Conservation (phyloP, 1,284 basidiomycete species). For the Fomitopsis schrenkii region DNA sequence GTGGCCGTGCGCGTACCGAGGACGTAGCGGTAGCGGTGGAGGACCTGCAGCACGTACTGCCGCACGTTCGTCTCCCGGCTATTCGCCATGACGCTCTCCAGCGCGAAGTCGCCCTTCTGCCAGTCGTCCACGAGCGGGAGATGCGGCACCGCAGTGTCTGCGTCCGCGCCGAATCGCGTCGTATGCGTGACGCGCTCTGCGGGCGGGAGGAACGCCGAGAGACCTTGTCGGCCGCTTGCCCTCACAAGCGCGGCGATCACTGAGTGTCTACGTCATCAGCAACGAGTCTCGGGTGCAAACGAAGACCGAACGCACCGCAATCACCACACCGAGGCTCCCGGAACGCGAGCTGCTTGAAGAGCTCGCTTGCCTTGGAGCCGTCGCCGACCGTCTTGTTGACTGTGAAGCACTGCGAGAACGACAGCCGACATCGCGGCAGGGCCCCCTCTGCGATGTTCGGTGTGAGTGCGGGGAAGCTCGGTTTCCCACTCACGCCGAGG, state of each 20-base stretch:
- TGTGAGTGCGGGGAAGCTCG: conserved; percentile 16
- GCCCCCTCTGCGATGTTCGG: conserved; percentile 1
- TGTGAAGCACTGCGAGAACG: conserved; percentile 20
- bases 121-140: conserved; percentile 36
- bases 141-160: conserved; percentile 27
- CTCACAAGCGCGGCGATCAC: conserved; percentile 42
- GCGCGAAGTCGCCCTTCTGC: conserved; percentile 37
- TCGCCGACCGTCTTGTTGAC: background rate
- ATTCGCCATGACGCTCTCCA: conserved; percentile 30
- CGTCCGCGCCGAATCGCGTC: background rate
- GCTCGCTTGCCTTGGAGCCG: conserved; percentile 19
- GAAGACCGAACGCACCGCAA: conserved; percentile 35
- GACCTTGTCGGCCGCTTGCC: conserved; percentile 37
- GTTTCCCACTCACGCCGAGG: conserved; percentile 9
- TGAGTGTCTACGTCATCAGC: conserved; percentile 11
- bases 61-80: conserved; percentile 29
- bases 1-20: conserved; percentile 20
- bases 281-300: too few relatives aligned
- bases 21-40: conserved; percentile 42
- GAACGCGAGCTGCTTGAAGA: conserved; percentile 46
- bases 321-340: conserved; percentile 40
- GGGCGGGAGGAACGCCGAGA: conserved; percentile 44
- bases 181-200: conserved; percentile 10
- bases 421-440: conserved; percentile 17
- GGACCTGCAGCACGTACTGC: conserved; percentile 35